Base-by-base conservation (phyloP, 352 stramenopile species). In the Phytophthora uliginosa region DNA sequence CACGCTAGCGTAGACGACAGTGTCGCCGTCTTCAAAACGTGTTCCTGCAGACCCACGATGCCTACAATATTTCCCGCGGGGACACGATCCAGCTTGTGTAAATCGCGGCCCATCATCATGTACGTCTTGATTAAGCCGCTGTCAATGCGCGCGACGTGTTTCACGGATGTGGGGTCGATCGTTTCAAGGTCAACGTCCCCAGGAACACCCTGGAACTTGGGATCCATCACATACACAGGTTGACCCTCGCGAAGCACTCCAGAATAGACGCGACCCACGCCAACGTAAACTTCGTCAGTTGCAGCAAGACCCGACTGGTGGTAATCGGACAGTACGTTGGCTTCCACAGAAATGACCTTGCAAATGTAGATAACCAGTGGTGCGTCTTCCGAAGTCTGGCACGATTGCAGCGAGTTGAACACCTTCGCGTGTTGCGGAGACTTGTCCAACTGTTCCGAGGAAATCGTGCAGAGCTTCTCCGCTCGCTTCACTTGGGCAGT, bases 61-160 rank as follows among this genome's bases (percentile, higher is more conserved):
- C 89, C 93, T 4, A 98, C 86, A 38, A 98, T 96, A 69, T 98
- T 98, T 34, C 94, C 94, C 1, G 94, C 93, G 0, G 93, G 91
- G 2, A 98, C 94, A 18, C 79, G 77, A 15, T 83, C 66, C 8
- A 97, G 70, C 10, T 86, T 82, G 42, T 97, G 79, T 33, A 98
- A 76, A 55, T 97, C 92, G 0, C 91, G 85, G 0, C 93, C 94
- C 94, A 98, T 98, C 85, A 98, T 95, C 88, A 98, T 95, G 73
- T 97, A 97, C 8, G 92, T 81, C n/a, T 87, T 85, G 18, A 96
- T 67, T 22, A 88, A 55, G 28, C 77, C 81, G 7, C 67, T 72
- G 12, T 72, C 63, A 13, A 96, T 79, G 10, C 70, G 79, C 3
- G 85, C 82, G 26, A 94, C 86, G 47, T 96, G 88, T 64, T 88